Evolutionary conservation across 768 basidiomycete species (phyloP).

Genomic region (Candolleomyces eurysporus): DNA sequence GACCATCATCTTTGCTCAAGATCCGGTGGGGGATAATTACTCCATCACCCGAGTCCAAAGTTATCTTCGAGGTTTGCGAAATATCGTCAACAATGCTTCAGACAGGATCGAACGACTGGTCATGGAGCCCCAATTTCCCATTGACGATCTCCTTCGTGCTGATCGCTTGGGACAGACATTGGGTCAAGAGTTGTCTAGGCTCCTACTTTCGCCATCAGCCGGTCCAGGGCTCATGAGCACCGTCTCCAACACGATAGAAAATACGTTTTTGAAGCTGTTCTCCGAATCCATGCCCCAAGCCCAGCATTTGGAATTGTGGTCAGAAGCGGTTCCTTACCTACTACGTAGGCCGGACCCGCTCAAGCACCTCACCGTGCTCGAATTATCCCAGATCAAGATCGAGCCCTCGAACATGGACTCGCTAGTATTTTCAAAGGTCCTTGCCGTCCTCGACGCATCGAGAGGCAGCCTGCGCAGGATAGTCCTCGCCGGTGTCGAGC

Average conservation of each 20-base stretch:
- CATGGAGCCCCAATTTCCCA: slow-evolving; percentile 6
- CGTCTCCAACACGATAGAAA: not conserved
- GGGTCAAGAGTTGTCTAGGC: not conserved
- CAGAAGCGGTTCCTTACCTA: not conserved
- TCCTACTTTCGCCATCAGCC: not conserved
- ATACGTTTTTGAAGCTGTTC: not conserved
- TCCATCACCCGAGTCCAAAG: not conserved
- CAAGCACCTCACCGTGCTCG: not conserved
- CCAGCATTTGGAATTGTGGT: not conserved
- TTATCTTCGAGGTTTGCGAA: not conserved
- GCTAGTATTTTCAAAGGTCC: not conserved
- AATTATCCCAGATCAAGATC: not conserved
- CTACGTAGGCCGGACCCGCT: not conserved
- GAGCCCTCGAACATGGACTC: not conserved
- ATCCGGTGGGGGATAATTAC: not conserved
- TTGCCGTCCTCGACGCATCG: not conserved
- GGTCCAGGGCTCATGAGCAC: too few species aligned
- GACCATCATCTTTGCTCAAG: not conserved
- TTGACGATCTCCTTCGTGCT: not conserved
- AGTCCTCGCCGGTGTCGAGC: not conserved
- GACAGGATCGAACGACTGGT: not conserved
- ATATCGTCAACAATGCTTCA: not conserved
- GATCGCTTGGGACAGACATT: not conserved
- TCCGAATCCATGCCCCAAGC: not conserved
- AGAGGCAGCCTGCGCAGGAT: not conserved